Conservation (phyloP, 768 basidiomycete species). For the Suillus decipiens region DNA sequence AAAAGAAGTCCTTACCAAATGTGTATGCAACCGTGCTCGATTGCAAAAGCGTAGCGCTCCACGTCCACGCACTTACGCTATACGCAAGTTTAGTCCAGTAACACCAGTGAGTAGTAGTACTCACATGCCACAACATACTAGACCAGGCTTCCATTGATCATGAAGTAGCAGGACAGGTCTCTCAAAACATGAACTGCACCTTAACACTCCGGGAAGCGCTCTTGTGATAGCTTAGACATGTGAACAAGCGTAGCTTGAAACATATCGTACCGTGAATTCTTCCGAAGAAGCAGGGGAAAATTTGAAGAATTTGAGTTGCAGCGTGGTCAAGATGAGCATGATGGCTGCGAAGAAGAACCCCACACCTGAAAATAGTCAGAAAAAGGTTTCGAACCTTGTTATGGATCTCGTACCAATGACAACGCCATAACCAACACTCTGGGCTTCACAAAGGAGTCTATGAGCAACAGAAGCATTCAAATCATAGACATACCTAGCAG, state of each 20-base stretch:
- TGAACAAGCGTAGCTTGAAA: background rate
- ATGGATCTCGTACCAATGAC: slow-evolving; percentile 40
- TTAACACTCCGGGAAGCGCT: slow-evolving; percentile 50
- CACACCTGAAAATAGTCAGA: slow-evolving; percentile 35
- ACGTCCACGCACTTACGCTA: slow-evolving; percentile 57
- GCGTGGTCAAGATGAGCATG: slow-evolving; percentile 45
- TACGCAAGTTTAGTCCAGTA: background rate
- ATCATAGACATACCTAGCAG: slow-evolving; percentile 33
- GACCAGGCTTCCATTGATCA: slow-evolving; percentile 39
- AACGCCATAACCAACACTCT: slow-evolving; percentile 52
- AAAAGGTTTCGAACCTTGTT: background rate
- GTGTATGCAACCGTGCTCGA: slow-evolving; percentile 54
- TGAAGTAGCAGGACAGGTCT: background rate
- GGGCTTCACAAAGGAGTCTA: slow-evolving; percentile 26
- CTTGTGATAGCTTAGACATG: slow-evolving; percentile 20
- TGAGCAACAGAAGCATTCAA: background rate
- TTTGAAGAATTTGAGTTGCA: slow-evolving; percentile 49
- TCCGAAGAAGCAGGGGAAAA: slow-evolving; percentile 49
- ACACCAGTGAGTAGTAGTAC: slow-evolving; percentile 12
- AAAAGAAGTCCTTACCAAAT: slow-evolving; percentile 31
- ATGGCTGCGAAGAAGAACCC: slow-evolving; percentile 52
- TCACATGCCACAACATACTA: slow-evolving; percentile 52
- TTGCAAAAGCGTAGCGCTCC: slow-evolving; percentile 58
- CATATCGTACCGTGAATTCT: slow-evolving; percentile 44
- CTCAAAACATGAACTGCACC: slow-evolving; percentile 22